Evolutionary conservation across 192 early-diverging fungal genomes (phyloP), one percentile per base, ranked within the genome.

Genomic region (Entomortierella chlamydospora): DNA sequence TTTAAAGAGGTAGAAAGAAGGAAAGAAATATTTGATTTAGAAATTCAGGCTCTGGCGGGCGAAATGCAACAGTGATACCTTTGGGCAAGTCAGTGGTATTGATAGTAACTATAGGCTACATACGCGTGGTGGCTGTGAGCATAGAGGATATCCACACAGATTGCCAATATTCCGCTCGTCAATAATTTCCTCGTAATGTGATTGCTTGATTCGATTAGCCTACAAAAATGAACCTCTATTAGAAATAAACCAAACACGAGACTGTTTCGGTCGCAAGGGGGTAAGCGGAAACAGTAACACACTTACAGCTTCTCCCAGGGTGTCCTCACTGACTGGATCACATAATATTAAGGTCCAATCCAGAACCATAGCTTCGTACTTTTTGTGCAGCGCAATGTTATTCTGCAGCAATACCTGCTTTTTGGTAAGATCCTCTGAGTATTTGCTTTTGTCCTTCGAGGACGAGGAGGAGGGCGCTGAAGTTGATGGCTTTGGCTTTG

Each of bases 111-210:
- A n/a, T n/a, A n/a, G n/a, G n/a, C n/a, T n/a, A n/a, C n/a, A n/a
- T 26, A 88, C 86, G 37, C 66, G 81, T 30, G 71, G 82, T 17
- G 70, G 51, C 15, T 84, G 70, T n/a, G 57, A 50, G 73, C 96
- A 97, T 20, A 97, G 73, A 26, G 96, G 94, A 61, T 96, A 97
- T 1, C 93, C 96, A 68, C 96, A 97, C 20, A 91, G 66, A 15
- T 86, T 84, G 50, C 83, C 85, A 0, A 92, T 79, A 20, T 85
- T 82, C 2, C 95, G 85, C 86, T 97, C 95, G 54, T 88, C 87
- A 55, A 95, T 76, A 22, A 93, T 78, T 42, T 92, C 92, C 23
- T 83, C 73, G 64, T 91, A 96, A 39, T 90, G 86, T 9, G 83
- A 81, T 15, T 89, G 90, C 7, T 89, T 91, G 26, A 96, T 61